These are phyloP conservation scores for Spathaspora passalidarum DNA, from an alignment of 805 yeast genomes.

Conservation along the genomic window DNA sequence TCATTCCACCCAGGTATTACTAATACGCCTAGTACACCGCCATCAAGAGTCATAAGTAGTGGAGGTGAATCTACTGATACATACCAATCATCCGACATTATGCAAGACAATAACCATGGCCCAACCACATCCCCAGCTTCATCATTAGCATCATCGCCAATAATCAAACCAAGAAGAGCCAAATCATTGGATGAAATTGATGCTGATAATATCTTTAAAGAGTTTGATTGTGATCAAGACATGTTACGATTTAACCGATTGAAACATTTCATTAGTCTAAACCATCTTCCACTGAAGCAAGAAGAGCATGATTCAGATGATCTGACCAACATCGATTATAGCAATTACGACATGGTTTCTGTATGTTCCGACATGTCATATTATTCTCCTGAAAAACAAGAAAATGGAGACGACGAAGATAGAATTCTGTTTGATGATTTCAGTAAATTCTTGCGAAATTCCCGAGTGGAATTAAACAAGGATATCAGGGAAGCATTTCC, in stretches of 20 bases:
- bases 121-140: not conserved
- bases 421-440: slow-evolving; percentile 21
- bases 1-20: not conserved
- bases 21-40: not conserved
- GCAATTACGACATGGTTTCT: slow-evolving; percentile 15
- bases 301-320: not conserved
- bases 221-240: slow-evolving; percentile 13
- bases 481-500: slow-evolving; percentile 22
- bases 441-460: slow-evolving; percentile 29
- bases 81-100: slow-evolving; percentile 4
- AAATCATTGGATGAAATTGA: slow-evolving; percentile 1
- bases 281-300: slow-evolving; percentile 6
- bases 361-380: slow-evolving; percentile 21
- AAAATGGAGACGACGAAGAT: slow-evolving; percentile 6
- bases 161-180: not conserved
- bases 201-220: slow-evolving; percentile 11
- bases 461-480: slow-evolving; percentile 27
- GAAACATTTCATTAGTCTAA: slow-evolving; percentile 21
- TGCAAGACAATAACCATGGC: slow-evolving; percentile 1
- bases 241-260: slow-evolving; percentile 16
- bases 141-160: not conserved
- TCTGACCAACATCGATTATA: slow-evolving; percentile 2
- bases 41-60: not conserved
- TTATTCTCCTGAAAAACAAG: slow-evolving; percentile 15
- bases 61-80: slow-evolving; percentile 5